Base-by-base conservation (phyloP, 371 early-diverging fungal genomes). In the Mortierella sp. region DNA sequence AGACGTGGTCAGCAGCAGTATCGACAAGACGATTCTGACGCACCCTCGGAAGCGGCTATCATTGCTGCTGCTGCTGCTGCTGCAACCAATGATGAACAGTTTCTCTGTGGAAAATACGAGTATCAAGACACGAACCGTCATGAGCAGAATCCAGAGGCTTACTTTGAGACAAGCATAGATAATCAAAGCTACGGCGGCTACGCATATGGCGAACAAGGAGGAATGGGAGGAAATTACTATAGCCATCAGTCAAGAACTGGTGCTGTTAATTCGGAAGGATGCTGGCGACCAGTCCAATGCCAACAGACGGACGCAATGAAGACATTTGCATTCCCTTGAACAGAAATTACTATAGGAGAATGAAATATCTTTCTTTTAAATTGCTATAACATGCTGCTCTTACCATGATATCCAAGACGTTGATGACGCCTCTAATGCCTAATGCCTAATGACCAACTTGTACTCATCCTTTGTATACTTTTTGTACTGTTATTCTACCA, bases 241-340 rank as follows among this genome's bases (percentile, higher is more conserved):
- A 7, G 55, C 29, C 40, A 40, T 64, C 56, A 68, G 47, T 42
- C 54, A 3, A 54, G 5, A 22, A 28, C n/a, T 35, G 68, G 54
- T 1, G 40, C 68, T 1, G 47, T 23, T n/a, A 15, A 9, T 1
- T 17, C 45, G 31, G 69, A 47, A 17, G 69, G 62, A 31, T 62
- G n/a, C 57, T 69, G 69, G 63, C 32, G 63, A 31, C 57, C 47
- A 23, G 55, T 56, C 3, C 55, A 56, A 47, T 56, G 34, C 42
- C 49, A 31, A 10, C 69, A 62, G 28, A 55, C 63, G 13, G 32
- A 45, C 8, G 26, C 53, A 32, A 61, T 61, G 61, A 51, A 53
- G 54, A 42, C 60, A 9, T 61, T 45, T 61, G 68, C 68, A n/a
- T 68, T 59, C 15, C 68, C 60, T 23, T 70, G 43, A 51, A 34